A percentile compares a stretch with the other conserved stretches of the same genome.
Evolutionary conservation across 139 green algal genomes (phyloP).

Genomic region (Chlorella sp.): DNA sequence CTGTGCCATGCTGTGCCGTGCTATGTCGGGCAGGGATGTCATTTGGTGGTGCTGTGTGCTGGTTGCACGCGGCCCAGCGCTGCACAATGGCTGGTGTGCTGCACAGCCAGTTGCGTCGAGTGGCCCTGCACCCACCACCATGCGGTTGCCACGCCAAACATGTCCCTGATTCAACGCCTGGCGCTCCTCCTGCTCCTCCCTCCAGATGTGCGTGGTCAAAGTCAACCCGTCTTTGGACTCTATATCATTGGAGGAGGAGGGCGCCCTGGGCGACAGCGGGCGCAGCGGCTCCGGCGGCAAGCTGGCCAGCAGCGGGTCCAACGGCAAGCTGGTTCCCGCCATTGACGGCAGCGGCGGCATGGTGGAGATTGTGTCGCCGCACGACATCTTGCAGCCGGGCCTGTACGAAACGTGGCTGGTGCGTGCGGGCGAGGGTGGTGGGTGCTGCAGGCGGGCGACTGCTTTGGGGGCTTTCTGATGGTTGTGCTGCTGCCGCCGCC

Average conservation of each 20-base stretch:
- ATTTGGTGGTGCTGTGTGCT: too few species aligned
- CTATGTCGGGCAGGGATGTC: too few species aligned
- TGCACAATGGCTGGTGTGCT: too few species aligned
- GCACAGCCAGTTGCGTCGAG: too few species aligned
- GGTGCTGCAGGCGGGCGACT: too few species aligned
- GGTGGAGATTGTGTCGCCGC: slow-evolving; percentile 9
- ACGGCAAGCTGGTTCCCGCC: not conserved
- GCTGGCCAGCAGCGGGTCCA: not conserved
- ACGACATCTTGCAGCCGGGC: slow-evolving; percentile 20
- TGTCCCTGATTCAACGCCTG: too few species aligned
- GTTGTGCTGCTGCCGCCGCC: not conserved
- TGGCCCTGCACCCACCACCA: too few species aligned
- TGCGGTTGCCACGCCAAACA: too few species aligned
- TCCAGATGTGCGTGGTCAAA: slow-evolving; percentile 9
- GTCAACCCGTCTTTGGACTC: not conserved
- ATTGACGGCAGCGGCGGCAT: not conserved
- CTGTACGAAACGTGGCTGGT: slow-evolving; percentile 41
- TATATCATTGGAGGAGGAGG: not conserved
- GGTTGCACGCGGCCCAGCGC: too few species aligned
- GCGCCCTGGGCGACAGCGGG: slow-evolving; percentile 6
- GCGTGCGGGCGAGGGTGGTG: too few species aligned
- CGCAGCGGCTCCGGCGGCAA: not conserved
- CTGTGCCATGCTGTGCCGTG: not conserved
- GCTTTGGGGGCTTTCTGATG: too few species aligned
- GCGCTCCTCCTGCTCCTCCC: not conserved